Conservation (phyloP, 225 moss, liverwort and hornwort species). For the Pseudisothecium myosuroides region DNA sequence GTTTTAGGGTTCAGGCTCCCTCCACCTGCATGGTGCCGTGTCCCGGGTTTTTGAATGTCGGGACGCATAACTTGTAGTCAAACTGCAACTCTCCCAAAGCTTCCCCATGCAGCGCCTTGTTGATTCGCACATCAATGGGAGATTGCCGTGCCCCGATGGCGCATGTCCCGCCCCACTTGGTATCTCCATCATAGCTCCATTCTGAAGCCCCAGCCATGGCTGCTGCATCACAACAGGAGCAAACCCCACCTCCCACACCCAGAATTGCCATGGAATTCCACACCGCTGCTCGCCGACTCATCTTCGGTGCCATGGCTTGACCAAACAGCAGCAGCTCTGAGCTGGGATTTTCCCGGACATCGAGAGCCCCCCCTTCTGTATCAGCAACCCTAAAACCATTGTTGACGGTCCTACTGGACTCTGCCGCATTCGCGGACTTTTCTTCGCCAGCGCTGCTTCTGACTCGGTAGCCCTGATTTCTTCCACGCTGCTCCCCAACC, state of each 20-base stretch:
- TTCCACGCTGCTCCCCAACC: not conserved
- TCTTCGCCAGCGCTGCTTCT: not conserved
- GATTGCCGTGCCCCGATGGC: slow-evolving; percentile 49
- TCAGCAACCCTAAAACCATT: not conserved
- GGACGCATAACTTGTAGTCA: slow-evolving; percentile 19
- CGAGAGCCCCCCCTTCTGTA: not conserved
- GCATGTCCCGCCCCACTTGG: slow-evolving; percentile 54
- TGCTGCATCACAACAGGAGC: slow-evolving; percentile 28
- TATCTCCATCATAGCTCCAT: slow-evolving; percentile 57
- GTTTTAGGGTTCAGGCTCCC: not conserved
- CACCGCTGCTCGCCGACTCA: slow-evolving; percentile 13
- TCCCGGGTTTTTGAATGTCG: slow-evolving; percentile 55
- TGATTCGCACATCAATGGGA: slow-evolving; percentile 43
- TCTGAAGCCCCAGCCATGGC: slow-evolving; percentile 13
- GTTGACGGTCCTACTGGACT: not conserved
- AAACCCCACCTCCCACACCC: not conserved
- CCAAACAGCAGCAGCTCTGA: not conserved
- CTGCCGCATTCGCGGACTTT: not conserved
- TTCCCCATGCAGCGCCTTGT: slow-evolving; percentile 23
- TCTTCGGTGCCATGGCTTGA: not conserved
- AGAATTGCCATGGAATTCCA: slow-evolving; percentile 8
- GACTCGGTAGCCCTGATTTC: not conserved
- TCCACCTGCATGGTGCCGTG: slow-evolving; percentile 80
- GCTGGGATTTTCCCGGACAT: not conserved
- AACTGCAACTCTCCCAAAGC: slow-evolving; percentile 49